Evolutionary conservation across 257 asterid genomes (phyloP).

Genomic region (Cynanchum wilfordii): DNA sequence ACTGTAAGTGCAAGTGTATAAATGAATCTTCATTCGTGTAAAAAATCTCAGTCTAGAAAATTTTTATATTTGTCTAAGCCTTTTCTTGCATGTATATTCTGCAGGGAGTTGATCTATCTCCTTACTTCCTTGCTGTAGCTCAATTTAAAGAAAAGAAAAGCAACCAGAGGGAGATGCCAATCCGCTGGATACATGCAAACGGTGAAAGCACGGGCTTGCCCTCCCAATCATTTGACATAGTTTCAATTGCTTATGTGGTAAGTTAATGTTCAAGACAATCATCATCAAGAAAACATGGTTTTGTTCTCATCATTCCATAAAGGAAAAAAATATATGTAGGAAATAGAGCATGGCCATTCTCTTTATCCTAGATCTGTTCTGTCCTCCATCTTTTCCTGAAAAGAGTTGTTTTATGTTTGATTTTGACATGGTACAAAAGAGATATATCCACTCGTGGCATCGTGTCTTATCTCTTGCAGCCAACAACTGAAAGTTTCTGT

Average conservation of each 20-base stretch:
- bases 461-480: background rate
- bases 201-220: slow-evolving; percentile 92
- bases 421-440: background rate
- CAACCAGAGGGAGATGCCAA: slow-evolving; percentile 33
- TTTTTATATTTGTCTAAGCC: background rate
- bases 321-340: background rate
- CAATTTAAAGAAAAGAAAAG: slow-evolving; percentile 61
- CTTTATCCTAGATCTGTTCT: background rate
- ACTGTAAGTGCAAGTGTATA: slow-evolving; percentile 39
- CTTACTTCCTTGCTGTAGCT: slow-evolving; percentile 87
- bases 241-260: slow-evolving; percentile 90
- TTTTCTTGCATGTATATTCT: slow-evolving; percentile 12
- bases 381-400: background rate
- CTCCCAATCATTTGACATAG: slow-evolving; percentile 72
- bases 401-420: background rate
- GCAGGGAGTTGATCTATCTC: slow-evolving; percentile 91
- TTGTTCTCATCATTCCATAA: background rate
- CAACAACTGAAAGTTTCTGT: background rate
- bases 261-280: slow-evolving; percentile 7
- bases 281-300: background rate
- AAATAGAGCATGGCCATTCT: background rate
- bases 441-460: background rate
- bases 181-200: slow-evolving; percentile 75
- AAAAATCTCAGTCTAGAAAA: background rate
- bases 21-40: background rate